Conservation (phyloP, 2,329 filamentous ascomycete species). For the Exophiala sp. region DNA sequence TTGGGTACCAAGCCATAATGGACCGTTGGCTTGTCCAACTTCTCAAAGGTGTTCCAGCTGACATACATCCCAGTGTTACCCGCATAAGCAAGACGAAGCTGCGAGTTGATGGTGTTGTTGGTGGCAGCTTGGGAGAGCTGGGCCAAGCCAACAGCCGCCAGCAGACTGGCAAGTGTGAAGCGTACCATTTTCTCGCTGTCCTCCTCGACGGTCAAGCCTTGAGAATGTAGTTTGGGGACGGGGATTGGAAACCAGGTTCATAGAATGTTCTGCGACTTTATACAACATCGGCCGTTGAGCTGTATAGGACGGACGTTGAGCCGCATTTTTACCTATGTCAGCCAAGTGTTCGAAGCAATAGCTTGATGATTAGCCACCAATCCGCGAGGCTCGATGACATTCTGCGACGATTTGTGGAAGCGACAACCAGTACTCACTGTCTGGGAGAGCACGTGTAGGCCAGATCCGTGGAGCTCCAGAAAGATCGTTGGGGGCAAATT, state of each 20-base stretch:
- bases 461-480: neutral
- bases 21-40: neutral
- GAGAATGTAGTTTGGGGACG: neutral
- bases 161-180: neutral
- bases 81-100: neutral
- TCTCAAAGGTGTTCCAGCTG: neutral
- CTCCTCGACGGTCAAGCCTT: neutral
- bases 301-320: neutral
- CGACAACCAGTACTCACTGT: neutral
- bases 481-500: neutral
- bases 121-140: neutral
- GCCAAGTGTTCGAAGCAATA: neutral
- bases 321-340: neutral
- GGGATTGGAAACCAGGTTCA: neutral
- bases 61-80: neutral
- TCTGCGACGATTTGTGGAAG: neutral
- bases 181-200: neutral
- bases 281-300: neutral
- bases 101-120: neutral
- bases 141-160: neutral
- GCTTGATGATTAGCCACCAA: neutral
- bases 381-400: too few species aligned
- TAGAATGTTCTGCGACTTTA: neutral
- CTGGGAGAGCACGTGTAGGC: neutral
- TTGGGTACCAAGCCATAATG: neutral